Conservation (phyloP, 1,284 basidiomycete genomes). For the Microbotryomycetes sp. region DNA sequence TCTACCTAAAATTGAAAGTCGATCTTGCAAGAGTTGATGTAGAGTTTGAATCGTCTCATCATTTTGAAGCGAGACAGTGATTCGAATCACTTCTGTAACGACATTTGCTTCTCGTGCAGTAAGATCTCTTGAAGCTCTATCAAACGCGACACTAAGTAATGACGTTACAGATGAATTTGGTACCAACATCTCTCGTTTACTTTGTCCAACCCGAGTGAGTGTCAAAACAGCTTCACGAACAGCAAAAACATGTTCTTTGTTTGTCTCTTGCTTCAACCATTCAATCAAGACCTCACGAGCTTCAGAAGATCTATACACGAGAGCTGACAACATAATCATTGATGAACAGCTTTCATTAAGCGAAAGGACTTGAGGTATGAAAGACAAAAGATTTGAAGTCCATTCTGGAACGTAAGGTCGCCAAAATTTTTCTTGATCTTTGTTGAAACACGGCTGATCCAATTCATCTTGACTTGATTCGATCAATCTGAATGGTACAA, state of each 20-base stretch:
- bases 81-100: neutral
- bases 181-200: neutral
- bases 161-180: neutral
- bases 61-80: neutral
- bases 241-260: neutral
- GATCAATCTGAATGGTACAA: too few species aligned
- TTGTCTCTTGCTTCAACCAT: neutral
- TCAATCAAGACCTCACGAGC: slow-evolving; percentile 8
- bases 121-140: neutral
- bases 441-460: too few species aligned
- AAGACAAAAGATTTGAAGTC: slow-evolving; percentile 10
- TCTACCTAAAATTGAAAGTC: neutral
- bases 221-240: neutral
- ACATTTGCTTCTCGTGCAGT: neutral
- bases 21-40: neutral
- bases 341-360: too few species aligned
- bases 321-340: slow-evolving; percentile 12
- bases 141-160: neutral
- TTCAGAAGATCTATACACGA: slow-evolving; percentile 17
- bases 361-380: too few species aligned
- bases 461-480: too few species aligned
- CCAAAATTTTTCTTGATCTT: too few species aligned
- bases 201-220: neutral
- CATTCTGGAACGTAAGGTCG: slow-evolving; percentile 9
- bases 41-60: neutral